Evolutionary conservation across 2,329 filamentous ascomycete species (phyloP), one percentile per base, ranked within the genome.

Genomic region (Colletotrichum cereale): DNA sequence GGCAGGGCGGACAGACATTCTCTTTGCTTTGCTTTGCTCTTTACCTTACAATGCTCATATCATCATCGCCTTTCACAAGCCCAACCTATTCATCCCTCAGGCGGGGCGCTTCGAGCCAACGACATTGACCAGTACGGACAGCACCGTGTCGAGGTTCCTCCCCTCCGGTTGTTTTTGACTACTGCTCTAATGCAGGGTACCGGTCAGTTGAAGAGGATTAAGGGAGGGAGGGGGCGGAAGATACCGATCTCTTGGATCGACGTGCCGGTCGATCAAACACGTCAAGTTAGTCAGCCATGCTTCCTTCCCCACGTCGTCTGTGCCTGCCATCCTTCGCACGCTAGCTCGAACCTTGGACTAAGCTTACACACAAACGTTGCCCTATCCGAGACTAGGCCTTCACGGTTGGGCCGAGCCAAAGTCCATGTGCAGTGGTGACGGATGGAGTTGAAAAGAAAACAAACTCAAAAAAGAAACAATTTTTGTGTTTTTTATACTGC

Each of bases 261-360:
- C 67, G 53, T 50, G 47, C 63, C 31, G 31, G 29, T 42, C 48
- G 56, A 67, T 67, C 67, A 34, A 61, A 61, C 34, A 47, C 14
- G 31, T 55, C 31, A 38, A 14, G 18, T 4, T 67, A 24, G 24
- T 42, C 24, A 44, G 50, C 61, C 62, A 29, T 53, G 61, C n/a
- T 47, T 60, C 36, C 66, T 31, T 6, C 18, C 36, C 6, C 3
- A 16, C 31, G 16, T 10, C 36, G 62, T 69, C 66, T 14, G 38
- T 65, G 55, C 55, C 2, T 40, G 36, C 24, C 21, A 40, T 44
- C 38, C 18, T 52, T 55, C 58, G 26, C 42, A 24, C 7, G 21
- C 34, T 62, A 8, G 34, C 11, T 62, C 14, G 31, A 40, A 50
- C 34, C 36, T 48, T 40, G 34, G 50, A 38, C 56, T 40, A 29